These are phyloP conservation scores for Breviolum minutum DNA, from an alignment of 73 alveolate genomes.

Conservation along the genomic window DNA sequence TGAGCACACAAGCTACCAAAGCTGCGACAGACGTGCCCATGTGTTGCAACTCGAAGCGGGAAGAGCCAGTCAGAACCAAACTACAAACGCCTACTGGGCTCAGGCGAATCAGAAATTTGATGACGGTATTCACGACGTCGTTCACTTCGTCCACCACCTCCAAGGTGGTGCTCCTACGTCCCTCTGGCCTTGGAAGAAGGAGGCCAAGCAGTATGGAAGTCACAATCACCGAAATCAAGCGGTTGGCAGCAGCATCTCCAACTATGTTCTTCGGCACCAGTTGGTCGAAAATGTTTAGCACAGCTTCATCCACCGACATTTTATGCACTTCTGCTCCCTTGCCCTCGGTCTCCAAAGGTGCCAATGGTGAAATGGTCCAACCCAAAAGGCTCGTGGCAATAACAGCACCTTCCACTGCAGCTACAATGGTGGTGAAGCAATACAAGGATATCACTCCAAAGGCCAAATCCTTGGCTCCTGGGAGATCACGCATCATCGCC, in stretches of 20 bases:
- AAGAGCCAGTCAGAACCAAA: slow-evolving; percentile 33
- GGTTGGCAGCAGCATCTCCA: slow-evolving; percentile 12
- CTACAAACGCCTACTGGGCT: slow-evolving; percentile 58
- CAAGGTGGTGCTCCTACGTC: slow-evolving; percentile 15
- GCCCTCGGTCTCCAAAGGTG: background rate
- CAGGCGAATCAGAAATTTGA: slow-evolving; percentile 9
- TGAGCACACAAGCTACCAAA: slow-evolving; percentile 10
- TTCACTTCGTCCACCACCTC: slow-evolving; percentile 73
- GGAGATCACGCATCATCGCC: slow-evolving; percentile 66
- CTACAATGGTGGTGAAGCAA: slow-evolving; percentile 44
- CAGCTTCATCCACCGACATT: slow-evolving; percentile 8
- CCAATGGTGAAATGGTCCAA: background rate
- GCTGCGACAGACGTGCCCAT: slow-evolving; percentile 39
- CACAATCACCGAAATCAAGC: slow-evolving; percentile 27
- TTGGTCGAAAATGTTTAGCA: slow-evolving; percentile 60
- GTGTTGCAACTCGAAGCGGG: slow-evolving; percentile 34
- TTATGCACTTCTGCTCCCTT: background rate
- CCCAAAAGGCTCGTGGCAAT: background rate
- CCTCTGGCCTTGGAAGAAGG: slow-evolving; percentile 2
- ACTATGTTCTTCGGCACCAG: slow-evolving; percentile 59
- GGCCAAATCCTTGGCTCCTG: slow-evolving; percentile 35
- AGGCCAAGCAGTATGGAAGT: background rate
- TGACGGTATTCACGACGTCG: slow-evolving; percentile 16
- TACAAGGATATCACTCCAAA: slow-evolving; percentile 14
- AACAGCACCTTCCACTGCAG: background rate